Conservation (phyloP, 352 stramenopile species). For the Globisporangium cylindrosporum region DNA sequence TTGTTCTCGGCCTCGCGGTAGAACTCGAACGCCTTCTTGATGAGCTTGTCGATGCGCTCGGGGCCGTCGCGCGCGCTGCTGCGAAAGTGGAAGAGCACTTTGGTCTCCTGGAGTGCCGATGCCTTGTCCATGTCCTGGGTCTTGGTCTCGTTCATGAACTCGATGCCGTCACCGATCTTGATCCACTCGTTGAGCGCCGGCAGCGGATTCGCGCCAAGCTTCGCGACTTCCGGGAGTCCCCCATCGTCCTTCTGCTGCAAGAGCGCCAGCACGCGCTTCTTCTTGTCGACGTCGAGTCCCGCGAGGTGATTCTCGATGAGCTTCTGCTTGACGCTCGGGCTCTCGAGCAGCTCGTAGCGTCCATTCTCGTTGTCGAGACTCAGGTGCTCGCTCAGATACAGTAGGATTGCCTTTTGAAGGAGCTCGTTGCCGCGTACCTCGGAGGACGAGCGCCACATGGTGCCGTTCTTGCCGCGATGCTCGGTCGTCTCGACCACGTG, state of each 20-base stretch:
- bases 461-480: slow-evolving; percentile 31
- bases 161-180: slow-evolving; percentile 19
- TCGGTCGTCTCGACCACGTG: slow-evolving; percentile 40
- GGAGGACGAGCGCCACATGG: slow-evolving; percentile 1
- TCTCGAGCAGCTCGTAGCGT: slow-evolving; percentile 50
- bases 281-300: slow-evolving; percentile 9
- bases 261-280: slow-evolving; percentile 3
- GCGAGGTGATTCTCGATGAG: slow-evolving; percentile 4
- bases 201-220: slow-evolving; percentile 17
- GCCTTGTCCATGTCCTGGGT: slow-evolving; percentile 14
- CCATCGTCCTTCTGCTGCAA: slow-evolving; percentile 7
- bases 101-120: slow-evolving; percentile 4
- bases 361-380: slow-evolving; percentile 36
- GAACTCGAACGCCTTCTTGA: slow-evolving; percentile 28
- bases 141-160: slow-evolving; percentile 33
- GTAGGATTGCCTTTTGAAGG: slow-evolving; percentile 51
- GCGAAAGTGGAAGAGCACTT: slow-evolving; percentile 24
- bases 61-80: slow-evolving; percentile 22
- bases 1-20: slow-evolving; percentile 27
- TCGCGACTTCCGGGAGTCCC: background rate
- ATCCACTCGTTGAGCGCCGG: slow-evolving; percentile 28
- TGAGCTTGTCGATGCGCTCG: slow-evolving; percentile 31
- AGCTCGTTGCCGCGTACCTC: slow-evolving; percentile 46
- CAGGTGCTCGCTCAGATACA: slow-evolving; percentile 41
- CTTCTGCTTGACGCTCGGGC: slow-evolving; percentile 23